Evolutionary conservation across 2,329 filamentous ascomycete genomes (phyloP).

Genomic region (Fusarium devonianum): DNA sequence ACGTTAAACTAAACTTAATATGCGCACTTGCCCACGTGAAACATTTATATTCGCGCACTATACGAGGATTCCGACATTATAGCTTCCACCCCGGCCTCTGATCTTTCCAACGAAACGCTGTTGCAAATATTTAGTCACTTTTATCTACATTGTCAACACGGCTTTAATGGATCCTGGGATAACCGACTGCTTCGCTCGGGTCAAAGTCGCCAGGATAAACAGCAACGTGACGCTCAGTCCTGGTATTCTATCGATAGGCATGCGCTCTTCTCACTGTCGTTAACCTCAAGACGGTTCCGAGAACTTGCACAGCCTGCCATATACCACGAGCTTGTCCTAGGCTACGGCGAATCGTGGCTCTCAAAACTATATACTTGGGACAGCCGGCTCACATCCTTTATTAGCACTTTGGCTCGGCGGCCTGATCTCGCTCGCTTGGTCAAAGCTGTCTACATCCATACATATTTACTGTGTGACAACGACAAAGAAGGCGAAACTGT

Average conservation of each 20-base stretch:
- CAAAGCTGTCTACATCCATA: background rate
- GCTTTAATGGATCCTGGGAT: background rate
- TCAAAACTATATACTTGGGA: background rate
- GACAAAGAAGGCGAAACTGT: too few species aligned
- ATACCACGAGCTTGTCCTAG: conserved; percentile 19
- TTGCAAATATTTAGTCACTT: background rate
- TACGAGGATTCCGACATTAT: too few species aligned
- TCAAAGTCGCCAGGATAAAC: too few species aligned
- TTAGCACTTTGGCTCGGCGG: background rate
- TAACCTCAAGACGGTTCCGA: background rate
- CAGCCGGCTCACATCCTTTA: conserved; percentile 3
- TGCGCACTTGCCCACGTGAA: too few species aligned
- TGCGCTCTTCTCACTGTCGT: conserved; percentile 1
- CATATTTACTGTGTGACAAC: background rate
- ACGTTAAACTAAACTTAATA: too few species aligned
- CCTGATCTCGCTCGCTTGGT: conserved; percentile 2
- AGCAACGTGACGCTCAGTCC: background rate
- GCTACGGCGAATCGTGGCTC: conserved; percentile 1
- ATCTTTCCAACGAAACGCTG: background rate
- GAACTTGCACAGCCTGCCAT: conserved; percentile 1
- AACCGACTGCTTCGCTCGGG: background rate
- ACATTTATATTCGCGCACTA: too few species aligned
- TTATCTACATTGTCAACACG: conserved; percentile 7
- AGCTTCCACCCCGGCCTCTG: too few species aligned
- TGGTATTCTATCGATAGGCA: conserved; percentile 2